phyloP scores from a whole-genome alignment of 257 asterid species.

The Solanum tarijense region DNA sequence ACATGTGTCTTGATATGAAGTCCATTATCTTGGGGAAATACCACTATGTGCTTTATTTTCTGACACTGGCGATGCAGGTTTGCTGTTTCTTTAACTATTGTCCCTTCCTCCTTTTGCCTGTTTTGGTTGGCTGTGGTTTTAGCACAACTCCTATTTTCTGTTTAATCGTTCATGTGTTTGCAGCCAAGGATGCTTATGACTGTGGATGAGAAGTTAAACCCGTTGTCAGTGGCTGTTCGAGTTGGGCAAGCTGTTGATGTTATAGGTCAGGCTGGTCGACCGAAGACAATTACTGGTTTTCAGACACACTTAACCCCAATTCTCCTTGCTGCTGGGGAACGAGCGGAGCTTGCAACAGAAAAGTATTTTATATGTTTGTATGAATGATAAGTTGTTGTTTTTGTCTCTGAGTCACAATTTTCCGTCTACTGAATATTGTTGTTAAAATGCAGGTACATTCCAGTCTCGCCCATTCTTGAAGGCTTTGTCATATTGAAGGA shows the following conservation, averaged over 20 bases:
- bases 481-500: constrained; percentile 88
- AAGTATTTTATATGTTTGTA: constrained; percentile 28
- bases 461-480: constrained; percentile 82
- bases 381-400: neutral
- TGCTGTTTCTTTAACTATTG: neutral
- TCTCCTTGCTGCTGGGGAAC: constrained; percentile 79
- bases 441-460: constrained; percentile 53
- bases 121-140: neutral
- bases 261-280: constrained; percentile 91
- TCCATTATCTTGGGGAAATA: constrained; percentile 75
- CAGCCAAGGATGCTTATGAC: constrained; percentile 98
- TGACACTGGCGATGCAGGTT: constrained; percentile 92
- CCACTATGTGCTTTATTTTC: constrained; percentile 79
- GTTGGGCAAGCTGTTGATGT: constrained; percentile 97
- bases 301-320: constrained; percentile 95
- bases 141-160: neutral
- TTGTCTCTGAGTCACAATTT: neutral
- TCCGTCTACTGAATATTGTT: neutral
- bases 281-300: constrained; percentile 90
- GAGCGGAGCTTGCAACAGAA: constrained; percentile 96
- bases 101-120: neutral
- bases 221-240: constrained; percentile 81
- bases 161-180: neutral
- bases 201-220: constrained; percentile 79
- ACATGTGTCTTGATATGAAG: constrained; percentile 76